These are phyloP conservation scores for Paramecium octaurelia DNA, from an alignment of 73 alveolate species.

Conservation along the genomic window DNA sequence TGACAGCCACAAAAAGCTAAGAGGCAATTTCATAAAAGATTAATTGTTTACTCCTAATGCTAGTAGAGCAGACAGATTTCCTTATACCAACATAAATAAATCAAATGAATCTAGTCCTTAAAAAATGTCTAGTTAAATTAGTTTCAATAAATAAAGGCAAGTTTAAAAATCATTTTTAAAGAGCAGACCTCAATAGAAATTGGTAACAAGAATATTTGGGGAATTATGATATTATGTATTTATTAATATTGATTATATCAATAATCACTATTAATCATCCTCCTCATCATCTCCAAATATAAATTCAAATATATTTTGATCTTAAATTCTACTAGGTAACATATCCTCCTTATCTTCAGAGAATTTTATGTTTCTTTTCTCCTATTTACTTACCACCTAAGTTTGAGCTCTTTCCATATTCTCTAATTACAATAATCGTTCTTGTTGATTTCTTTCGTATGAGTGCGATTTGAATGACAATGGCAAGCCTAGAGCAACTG, in stretches of 20 bases:
- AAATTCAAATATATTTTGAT: not conserved
- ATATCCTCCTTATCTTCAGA: not conserved
- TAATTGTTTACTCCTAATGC: not conserved
- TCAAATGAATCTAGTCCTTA: constrained; percentile 12
- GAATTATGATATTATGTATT: constrained; percentile 1
- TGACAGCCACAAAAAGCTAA: not conserved
- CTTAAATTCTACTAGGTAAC: not conserved
- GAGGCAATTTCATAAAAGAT: not conserved
- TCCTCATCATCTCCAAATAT: constrained; percentile 32
- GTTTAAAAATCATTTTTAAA: constrained; percentile 19
- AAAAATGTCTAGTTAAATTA: not conserved
- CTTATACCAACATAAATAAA: not conserved
- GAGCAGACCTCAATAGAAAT: not conserved
- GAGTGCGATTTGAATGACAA: not conserved
- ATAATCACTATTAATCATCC: not conserved
- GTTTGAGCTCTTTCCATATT: not conserved
- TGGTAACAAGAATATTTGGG: constrained; percentile 31
- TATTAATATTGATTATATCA: not conserved
- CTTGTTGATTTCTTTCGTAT: not conserved
- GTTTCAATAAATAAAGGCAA: not conserved
- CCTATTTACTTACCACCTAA: not conserved
- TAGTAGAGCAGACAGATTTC: not conserved
- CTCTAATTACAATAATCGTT: not conserved
- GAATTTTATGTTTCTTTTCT: not conserved
- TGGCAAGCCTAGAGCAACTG: not conserved